Percentiles rank a stretch among this genome's conserved stretches.
Evolutionary conservation across 768 basidiomycete species (phyloP).

Genomic region (Gloeostereum incarnatum): DNA sequence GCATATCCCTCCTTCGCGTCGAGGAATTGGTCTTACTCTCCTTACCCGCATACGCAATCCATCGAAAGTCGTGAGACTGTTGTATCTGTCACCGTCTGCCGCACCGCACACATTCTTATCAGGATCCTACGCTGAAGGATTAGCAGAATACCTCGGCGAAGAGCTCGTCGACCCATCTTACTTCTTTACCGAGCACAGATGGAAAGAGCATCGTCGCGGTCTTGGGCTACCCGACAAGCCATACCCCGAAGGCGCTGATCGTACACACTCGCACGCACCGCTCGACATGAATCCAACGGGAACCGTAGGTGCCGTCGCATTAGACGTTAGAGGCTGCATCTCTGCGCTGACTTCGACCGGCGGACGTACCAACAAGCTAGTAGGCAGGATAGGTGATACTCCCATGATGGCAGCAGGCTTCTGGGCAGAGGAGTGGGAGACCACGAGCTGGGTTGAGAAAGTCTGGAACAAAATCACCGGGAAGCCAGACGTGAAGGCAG

Average conservation of each 20-base stretch:
- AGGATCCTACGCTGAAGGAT: conserved; percentile 49
- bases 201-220: conserved; percentile 69
- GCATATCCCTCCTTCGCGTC: conserved; percentile 44
- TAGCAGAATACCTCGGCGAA: conserved; percentile 47
- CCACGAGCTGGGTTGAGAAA: conserved; percentile 18
- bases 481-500: conserved; percentile 25
- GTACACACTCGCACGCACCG: conserved; percentile 10
- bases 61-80: conserved; percentile 54
- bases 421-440: conserved; percentile 77
- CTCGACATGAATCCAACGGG: conserved; percentile 58
- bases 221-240: conserved; percentile 68
- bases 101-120: conserved; percentile 67
- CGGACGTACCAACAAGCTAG: conserved; percentile 75
- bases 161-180: conserved; percentile 65
- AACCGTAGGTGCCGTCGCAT: conserved; percentile 79
- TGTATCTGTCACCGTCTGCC: conserved; percentile 60
- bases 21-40: conserved; percentile 58
- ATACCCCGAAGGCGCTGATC: conserved; percentile 21
- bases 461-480: conserved; percentile 31
- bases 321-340: conserved; percentile 69
- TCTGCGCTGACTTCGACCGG: conserved; percentile 72
- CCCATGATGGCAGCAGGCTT: conserved; percentile 71
- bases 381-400: conserved; percentile 78
- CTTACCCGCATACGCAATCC: conserved; percentile 65
- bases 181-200: conserved; percentile 66